Percentiles rank a stretch among this genome's conserved stretches.
These are phyloP conservation scores for Pyricularia sp. DNA, from an alignment of 2,329 filamentous ascomycete genomes.

Conservation along the genomic window DNA sequence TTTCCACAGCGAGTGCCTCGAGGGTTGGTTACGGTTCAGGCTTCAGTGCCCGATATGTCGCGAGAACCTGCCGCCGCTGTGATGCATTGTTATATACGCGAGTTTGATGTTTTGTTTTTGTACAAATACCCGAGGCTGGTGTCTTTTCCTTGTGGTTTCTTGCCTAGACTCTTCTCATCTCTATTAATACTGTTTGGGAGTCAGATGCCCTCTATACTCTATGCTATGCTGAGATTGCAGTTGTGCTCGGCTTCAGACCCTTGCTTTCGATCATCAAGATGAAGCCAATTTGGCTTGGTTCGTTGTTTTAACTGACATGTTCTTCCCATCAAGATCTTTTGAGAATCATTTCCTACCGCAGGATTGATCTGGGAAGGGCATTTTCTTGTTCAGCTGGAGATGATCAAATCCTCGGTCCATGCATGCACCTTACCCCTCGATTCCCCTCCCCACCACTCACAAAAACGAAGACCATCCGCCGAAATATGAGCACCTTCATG, in stretches of 20 bases:
- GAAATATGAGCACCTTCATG: not conserved
- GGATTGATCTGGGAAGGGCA: too few relatives aligned
- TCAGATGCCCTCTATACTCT: not conserved
- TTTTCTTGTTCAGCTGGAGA: not conserved
- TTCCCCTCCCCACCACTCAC: not conserved
- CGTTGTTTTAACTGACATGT: too few relatives aligned
- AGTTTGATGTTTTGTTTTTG: not conserved
- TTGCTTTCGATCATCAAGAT: too few relatives aligned
- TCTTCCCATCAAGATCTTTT: too few relatives aligned
- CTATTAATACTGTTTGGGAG: not conserved
- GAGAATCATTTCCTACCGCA: too few relatives aligned
- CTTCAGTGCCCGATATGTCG: slow-evolving; percentile 93
- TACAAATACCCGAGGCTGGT: not conserved
- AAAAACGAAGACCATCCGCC: not conserved
- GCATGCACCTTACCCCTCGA: not conserved
- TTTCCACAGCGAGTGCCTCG: slow-evolving; percentile 87
- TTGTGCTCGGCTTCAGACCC: not conserved
- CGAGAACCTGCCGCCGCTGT: slow-evolving; percentile 79
- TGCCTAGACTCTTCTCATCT: not conserved
- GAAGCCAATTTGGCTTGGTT: too few relatives aligned
- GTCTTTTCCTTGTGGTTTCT: not conserved
- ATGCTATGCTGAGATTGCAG: not conserved
- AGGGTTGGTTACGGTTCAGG: slow-evolving; percentile 92
- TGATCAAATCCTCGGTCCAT: not conserved
- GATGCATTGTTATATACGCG: not conserved